A percentile compares a stretch with the other conserved stretches of the same genome.
These are phyloP conservation scores for Hortiboletus rubellus DNA, from an alignment of 1,284 basidiomycete species.

Conservation along the genomic window DNA sequence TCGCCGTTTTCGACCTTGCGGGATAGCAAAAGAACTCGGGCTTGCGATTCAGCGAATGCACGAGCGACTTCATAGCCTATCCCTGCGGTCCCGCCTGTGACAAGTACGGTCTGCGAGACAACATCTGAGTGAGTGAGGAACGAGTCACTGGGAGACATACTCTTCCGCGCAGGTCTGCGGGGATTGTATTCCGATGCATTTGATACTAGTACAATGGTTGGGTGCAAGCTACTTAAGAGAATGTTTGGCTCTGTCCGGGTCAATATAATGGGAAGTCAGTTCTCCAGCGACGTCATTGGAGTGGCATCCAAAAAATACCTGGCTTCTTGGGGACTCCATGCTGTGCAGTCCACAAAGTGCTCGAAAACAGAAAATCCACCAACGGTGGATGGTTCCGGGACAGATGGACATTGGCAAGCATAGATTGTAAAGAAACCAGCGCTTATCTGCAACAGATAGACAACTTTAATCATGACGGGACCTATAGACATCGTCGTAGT, in stretches of 20 bases:
- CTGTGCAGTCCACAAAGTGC: no score
- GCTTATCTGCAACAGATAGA: background rate
- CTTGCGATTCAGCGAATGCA: constrained; percentile 40
- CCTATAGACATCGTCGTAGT: background rate
- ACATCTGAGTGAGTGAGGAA: background rate
- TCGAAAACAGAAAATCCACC: no score
- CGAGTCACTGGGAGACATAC: background rate
- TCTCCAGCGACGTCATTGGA: background rate
- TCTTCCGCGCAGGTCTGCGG: constrained; percentile 9
- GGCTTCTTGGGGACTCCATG: background rate
- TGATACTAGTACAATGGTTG: background rate
- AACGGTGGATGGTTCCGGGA: no score
- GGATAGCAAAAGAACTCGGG: constrained; percentile 43
- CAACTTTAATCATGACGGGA: background rate
- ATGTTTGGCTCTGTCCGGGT: background rate
- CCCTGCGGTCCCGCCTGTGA: constrained; percentile 45
- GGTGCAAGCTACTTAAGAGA: background rate
- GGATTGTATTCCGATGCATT: constrained; percentile 4
- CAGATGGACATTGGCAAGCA: no score
- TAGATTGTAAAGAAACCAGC: background rate
- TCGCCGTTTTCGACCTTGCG: constrained; percentile 42
- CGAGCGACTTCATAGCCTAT: constrained; percentile 44
- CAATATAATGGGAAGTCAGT: background rate
- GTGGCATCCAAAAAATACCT: background rate
- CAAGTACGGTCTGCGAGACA: constrained; percentile 36